Evolutionary conservation across 2,329 filamentous ascomycete species (phyloP).

Genomic region (Cercospora brassicicola): DNA sequence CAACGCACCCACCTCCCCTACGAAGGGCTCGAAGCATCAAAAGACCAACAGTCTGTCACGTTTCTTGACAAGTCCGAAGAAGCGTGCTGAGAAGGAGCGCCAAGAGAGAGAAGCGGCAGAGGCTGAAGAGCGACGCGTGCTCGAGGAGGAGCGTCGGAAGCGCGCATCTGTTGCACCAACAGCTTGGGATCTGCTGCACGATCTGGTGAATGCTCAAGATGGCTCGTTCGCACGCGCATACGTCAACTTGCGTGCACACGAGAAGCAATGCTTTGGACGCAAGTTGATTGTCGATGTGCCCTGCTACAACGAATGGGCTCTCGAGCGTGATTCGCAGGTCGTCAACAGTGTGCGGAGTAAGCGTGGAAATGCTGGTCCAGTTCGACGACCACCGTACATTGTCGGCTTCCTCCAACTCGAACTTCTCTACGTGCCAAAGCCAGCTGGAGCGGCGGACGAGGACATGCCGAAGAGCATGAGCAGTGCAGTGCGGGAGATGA

Average conservation of each 20-base stretch:
- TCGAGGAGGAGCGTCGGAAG: slow-evolving; percentile 50
- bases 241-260: slow-evolving; percentile 89
- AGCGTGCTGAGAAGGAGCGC: slow-evolving; percentile 90
- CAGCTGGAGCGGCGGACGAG: slow-evolving; percentile 80
- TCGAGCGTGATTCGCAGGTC: slow-evolving; percentile 70
- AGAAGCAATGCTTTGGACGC: slow-evolving; percentile 81
- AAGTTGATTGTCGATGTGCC: slow-evolving; percentile 85
- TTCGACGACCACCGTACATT: slow-evolving; percentile 86
- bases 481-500: slow-evolving; percentile 88
- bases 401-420: slow-evolving; percentile 93
- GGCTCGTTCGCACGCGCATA: slow-evolving; percentile 94
- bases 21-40: slow-evolving; percentile 62
- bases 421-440: slow-evolving; percentile 89
- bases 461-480: slow-evolving; percentile 99
- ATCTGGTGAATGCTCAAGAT: slow-evolving; percentile 78
- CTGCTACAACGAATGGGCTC: slow-evolving; percentile 98
- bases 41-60: slow-evolving; percentile 90
- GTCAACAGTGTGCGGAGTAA: slow-evolving; percentile 94
- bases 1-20: slow-evolving; percentile 55
- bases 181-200: slow-evolving; percentile 82
- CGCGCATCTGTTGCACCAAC: slow-evolving; percentile 65
- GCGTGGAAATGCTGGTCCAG: slow-evolving; percentile 57
- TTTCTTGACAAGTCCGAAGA: slow-evolving; percentile 91
- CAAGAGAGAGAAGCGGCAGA: slow-evolving; percentile 81
- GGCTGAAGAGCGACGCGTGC: slow-evolving; percentile 47